These are phyloP conservation scores for Streptanthus diversifolius DNA, from an alignment of 345 rosid species.

Conservation along the genomic window DNA sequence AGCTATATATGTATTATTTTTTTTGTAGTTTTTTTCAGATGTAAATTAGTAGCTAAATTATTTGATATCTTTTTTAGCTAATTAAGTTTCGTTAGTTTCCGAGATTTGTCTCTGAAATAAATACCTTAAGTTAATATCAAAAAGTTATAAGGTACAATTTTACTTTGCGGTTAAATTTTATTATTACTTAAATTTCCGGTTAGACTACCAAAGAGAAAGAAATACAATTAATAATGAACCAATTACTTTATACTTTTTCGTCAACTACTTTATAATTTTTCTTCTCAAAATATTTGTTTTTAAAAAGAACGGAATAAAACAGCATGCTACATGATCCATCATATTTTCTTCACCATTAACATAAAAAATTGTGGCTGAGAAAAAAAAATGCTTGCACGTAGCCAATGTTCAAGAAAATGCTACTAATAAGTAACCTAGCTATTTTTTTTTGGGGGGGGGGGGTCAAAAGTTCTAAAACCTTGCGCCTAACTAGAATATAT, in stretches of 20 bases:
- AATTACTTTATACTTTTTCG: not conserved
- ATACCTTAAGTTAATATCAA: not conserved
- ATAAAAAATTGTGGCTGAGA: not conserved
- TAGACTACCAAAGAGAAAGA: not conserved
- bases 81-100: not conserved
- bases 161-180: not conserved
- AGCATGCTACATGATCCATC: not conserved
- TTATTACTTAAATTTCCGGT: not conserved
- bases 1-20: slow-evolving; percentile 13
- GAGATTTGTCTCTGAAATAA: not conserved
- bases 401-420: no score
- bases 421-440: no score
- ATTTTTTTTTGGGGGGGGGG: no score
- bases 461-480: no score
- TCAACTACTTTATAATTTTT: no score
- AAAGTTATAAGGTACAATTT: not conserved
- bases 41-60: slow-evolving; percentile 15
- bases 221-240: not conserved
- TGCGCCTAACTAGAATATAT: no score
- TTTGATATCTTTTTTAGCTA: not conserved
- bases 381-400: not conserved
- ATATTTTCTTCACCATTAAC: not conserved
- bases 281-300: not conserved
- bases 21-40: not conserved
- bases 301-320: not conserved